Evolutionary conservation across 306 rosid genomes (phyloP).

Genomic region (Cotoneaster glaucophyllus): DNA sequence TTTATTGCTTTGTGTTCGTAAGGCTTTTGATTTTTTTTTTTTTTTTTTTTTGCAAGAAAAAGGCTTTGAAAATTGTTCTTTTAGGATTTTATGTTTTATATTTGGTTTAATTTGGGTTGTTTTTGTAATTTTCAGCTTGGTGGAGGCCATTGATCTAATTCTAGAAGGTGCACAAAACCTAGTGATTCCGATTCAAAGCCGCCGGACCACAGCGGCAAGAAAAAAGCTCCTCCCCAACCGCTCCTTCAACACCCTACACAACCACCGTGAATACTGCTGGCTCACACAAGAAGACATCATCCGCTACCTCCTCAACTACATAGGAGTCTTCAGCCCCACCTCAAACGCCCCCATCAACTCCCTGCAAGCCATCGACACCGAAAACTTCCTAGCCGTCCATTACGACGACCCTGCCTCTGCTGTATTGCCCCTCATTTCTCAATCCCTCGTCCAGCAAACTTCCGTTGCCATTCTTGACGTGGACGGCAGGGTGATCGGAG

Average conservation of each 20-base stretch:
- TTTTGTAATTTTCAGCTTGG: slow-evolving; percentile 31
- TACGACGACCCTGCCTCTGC: slow-evolving; percentile 62
- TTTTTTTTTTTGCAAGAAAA: no score
- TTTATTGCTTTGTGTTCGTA: no score
- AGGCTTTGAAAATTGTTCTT: no score
- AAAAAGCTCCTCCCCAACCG: slow-evolving; percentile 16
- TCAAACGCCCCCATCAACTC: slow-evolving; percentile 42
- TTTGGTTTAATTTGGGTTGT: background rate
- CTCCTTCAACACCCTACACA: slow-evolving; percentile 31
- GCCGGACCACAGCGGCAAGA: slow-evolving; percentile 14
- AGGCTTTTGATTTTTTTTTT: no score
- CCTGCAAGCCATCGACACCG: slow-evolving; percentile 43
- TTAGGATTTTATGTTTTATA: no score
- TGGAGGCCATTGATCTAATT: slow-evolving; percentile 65
- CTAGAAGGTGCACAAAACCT: slow-evolving; percentile 64
- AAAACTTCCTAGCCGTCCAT: slow-evolving; percentile 33
- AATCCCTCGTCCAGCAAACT: slow-evolving; percentile 42
- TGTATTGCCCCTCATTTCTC: slow-evolving; percentile 44
- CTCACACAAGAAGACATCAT: slow-evolving; percentile 78
- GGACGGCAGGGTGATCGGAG: slow-evolving; percentile 48
- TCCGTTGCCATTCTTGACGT: slow-evolving; percentile 63
- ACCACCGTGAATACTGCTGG: slow-evolving; percentile 61
- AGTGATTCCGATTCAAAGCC: slow-evolving; percentile 45
- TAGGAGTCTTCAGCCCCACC: slow-evolving; percentile 49
- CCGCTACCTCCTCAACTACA: slow-evolving; percentile 70